Evolutionary conservation across 2,329 filamentous ascomycete genomes (phyloP).

Genomic region (Aspergillus quadricinctus): DNA sequence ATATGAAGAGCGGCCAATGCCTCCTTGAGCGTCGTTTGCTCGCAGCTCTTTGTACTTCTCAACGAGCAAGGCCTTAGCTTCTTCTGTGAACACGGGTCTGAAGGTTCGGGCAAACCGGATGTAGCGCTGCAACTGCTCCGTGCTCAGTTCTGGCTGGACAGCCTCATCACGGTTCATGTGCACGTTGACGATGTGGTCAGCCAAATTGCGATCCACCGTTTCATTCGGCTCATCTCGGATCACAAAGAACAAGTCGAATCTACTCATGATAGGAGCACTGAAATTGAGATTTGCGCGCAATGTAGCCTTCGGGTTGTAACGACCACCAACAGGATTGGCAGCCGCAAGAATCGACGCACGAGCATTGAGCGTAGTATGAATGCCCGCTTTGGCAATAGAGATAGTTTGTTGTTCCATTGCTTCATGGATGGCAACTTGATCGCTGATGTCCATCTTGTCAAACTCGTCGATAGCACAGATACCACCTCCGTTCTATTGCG

Average conservation of each 20-base stretch:
- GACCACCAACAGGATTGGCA: conserved; percentile 89
- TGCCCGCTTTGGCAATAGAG: conserved; percentile 96
- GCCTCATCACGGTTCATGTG: conserved; percentile 91
- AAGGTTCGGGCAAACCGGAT: conserved; percentile 96
- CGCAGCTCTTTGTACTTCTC: conserved; percentile 93
- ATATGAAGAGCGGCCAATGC: conserved; percentile 91
- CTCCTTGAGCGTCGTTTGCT: conserved; percentile 88
- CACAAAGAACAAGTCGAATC: conserved; percentile 98
- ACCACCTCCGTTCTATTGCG: conserved; percentile 64
- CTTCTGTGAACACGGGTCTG: conserved; percentile 83
- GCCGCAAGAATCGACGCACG: conserved; percentile 92
- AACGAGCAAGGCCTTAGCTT: conserved; percentile 80
- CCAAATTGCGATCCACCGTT: conserved; percentile 80
- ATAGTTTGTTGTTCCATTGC: conserved; percentile 99
- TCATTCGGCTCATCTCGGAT: conserved; percentile 97
- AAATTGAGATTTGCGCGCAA: conserved; percentile 96
- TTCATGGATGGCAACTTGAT: conserved; percentile 99
- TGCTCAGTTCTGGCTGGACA: conserved; percentile 88
- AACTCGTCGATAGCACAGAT: conserved; percentile 99
- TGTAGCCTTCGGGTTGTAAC: conserved; percentile 93
- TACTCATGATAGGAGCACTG: conserved; percentile 97
- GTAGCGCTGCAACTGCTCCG: conserved; percentile 92
- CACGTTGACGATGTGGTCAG: conserved; percentile 89
- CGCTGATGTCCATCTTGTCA: conserved; percentile 97
- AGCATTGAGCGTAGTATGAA: conserved; percentile 94